Conservation (phyloP, 768 basidiomycete genomes). For the Podaxis mareebaensis region DNA sequence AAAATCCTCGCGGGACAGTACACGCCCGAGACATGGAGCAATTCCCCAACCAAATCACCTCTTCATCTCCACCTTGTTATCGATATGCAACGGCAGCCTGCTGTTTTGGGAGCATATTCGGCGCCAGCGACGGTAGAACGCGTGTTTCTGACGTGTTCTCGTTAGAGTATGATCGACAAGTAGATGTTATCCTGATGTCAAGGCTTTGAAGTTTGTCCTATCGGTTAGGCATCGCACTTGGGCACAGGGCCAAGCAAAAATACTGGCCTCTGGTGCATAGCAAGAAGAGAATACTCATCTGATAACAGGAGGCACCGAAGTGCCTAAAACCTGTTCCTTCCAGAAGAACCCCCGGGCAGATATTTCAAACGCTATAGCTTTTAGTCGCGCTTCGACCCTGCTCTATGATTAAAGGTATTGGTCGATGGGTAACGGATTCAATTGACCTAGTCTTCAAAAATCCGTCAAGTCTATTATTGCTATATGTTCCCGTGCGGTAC, state of each 20-base stretch:
- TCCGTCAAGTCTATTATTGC: too few relatives aligned
- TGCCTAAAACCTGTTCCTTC: too few relatives aligned
- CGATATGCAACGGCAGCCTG: neutral
- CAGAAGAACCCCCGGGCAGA: too few relatives aligned
- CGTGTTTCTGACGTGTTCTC: neutral
- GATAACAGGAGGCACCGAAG: too few relatives aligned
- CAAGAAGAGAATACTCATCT: neutral
- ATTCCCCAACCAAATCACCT: neutral
- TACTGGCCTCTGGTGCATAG: neutral
- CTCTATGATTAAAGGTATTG: too few relatives aligned
- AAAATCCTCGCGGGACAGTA: neutral
- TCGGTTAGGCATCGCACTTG: neutral
- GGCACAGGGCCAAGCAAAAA: neutral
- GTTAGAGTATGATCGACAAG: neutral
- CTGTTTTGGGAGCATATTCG: neutral
- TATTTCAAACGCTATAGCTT: too few relatives aligned
- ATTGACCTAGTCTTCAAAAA: too few relatives aligned
- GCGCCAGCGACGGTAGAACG: neutral
- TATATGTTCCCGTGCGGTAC: too few relatives aligned
- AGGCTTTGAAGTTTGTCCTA: neutral
- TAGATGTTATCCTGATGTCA: neutral
- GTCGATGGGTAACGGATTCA: too few relatives aligned
- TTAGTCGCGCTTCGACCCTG: too few relatives aligned
- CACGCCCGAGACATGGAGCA: neutral
- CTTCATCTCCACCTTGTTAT: neutral